These are phyloP conservation scores for Hypoxylon sp. DNA, from an alignment of 2,329 filamentous ascomycete species.

Conservation along the genomic window DNA sequence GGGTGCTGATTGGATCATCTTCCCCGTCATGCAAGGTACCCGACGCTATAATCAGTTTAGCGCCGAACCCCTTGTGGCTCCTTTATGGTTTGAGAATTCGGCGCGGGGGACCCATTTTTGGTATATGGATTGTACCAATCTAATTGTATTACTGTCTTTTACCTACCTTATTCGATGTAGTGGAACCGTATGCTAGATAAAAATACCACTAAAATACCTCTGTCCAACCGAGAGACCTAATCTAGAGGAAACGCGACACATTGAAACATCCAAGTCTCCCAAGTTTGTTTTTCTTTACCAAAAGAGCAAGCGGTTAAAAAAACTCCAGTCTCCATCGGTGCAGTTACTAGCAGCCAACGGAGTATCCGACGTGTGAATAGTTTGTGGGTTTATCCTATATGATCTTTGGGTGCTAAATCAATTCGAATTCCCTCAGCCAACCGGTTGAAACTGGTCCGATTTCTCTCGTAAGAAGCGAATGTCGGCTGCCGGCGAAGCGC, in stretches of 20 bases:
- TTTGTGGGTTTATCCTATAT: constrained; percentile 13
- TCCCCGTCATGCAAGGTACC: constrained; percentile 45
- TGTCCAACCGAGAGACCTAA: constrained; percentile 19
- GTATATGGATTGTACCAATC: not conserved
- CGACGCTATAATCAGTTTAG: constrained; percentile 39
- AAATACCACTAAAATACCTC: constrained; percentile 17
- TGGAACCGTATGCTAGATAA: constrained; percentile 21
- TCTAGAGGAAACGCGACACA: constrained; percentile 37
- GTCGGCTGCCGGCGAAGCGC: constrained; percentile 15
- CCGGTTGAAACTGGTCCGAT: constrained; percentile 3
- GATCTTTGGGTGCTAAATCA: constrained; percentile 8
- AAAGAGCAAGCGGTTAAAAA: constrained; percentile 33
- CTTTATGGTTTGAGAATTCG: constrained; percentile 38
- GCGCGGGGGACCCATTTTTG: constrained; percentile 22
- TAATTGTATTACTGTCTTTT: not conserved
- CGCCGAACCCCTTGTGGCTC: constrained; percentile 35
- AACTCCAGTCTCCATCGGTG: not conserved
- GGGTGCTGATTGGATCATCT: constrained; percentile 35
- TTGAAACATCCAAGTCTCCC: constrained; percentile 29
- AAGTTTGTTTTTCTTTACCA: constrained; percentile 6
- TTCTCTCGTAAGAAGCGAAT: constrained; percentile 3
- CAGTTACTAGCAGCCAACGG: constrained; percentile 1
- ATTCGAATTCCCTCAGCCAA: constrained; percentile 25
- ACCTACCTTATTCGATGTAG: constrained; percentile 21
- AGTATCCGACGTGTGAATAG: constrained; percentile 8